Percentiles rank a stretch among this genome's conserved stretches.
phyloP scores from a whole-genome alignment of 1,284 basidiomycete genomes.

The Ustilago shanxiensis region DNA sequence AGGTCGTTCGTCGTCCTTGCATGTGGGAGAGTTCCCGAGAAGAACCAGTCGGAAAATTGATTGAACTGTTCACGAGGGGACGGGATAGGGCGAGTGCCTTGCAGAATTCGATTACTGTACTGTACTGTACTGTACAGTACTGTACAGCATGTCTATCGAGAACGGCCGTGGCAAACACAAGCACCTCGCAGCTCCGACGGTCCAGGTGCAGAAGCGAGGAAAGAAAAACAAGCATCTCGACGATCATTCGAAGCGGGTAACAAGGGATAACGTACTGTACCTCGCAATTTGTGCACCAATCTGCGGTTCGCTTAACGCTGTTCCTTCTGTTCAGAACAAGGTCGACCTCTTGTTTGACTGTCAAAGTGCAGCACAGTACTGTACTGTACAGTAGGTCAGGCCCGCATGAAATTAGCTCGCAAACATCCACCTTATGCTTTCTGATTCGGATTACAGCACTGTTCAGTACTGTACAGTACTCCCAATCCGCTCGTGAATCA shows the following conservation, averaged over 20 bases:
- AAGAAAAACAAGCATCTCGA: background rate
- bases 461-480: too few relatives aligned
- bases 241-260: background rate
- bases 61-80: background rate
- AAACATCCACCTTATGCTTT: slow-evolving; percentile 2
- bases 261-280: too few relatives aligned
- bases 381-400: slow-evolving; percentile 3
- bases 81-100: background rate
- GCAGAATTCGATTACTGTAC: slow-evolving; percentile 3
- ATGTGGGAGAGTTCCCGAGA: background rate
- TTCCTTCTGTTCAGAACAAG: slow-evolving; percentile 9
- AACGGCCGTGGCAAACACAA: background rate
- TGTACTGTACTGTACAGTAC: too few relatives aligned
- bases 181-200: slow-evolving; percentile 36
- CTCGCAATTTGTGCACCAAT: slow-evolving; percentile 3
- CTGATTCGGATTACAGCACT: background rate
- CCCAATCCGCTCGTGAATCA: too few relatives aligned
- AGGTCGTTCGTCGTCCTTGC: slow-evolving; percentile 4
- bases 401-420: slow-evolving; percentile 1
- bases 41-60: background rate
- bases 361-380: too few relatives aligned
- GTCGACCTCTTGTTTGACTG: background rate
- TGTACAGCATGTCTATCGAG: slow-evolving; percentile 7
- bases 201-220: slow-evolving; percentile 9
- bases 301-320: slow-evolving; percentile 7